These are phyloP conservation scores for Tulasnella calospora DNA, from an alignment of 768 basidiomycete genomes.

Conservation along the genomic window DNA sequence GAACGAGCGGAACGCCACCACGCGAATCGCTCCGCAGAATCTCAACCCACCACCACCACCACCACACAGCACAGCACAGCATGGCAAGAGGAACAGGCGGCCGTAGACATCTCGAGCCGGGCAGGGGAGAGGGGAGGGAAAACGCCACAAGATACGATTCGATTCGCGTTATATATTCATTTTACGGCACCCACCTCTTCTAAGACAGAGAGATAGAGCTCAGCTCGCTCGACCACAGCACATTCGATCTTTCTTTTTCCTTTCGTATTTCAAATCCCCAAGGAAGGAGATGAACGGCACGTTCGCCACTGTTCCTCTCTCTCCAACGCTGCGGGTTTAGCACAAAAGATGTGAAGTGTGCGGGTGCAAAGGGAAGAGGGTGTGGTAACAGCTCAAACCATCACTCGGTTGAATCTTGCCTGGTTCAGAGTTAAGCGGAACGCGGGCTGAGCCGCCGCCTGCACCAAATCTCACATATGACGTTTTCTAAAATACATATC, in stretches of 20 bases:
- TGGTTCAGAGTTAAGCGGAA: neutral
- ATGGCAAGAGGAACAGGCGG: neutral
- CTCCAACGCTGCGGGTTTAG: neutral
- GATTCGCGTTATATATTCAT: neutral
- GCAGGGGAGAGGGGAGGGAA: neutral
- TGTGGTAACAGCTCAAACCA: neutral
- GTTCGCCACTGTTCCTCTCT: neutral
- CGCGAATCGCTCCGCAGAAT: neutral
- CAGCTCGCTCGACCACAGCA: neutral
- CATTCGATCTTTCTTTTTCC: neutral
- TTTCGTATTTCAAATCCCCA: neutral
- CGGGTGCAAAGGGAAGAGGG: neutral
- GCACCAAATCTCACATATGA: neutral
- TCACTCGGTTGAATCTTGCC: neutral
- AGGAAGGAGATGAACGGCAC: neutral
- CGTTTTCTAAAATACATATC: neutral
- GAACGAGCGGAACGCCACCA: neutral
- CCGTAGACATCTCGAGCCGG: neutral
- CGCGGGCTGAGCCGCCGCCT: neutral
- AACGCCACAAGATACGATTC: conserved; percentile 4
- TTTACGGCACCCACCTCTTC: neutral
- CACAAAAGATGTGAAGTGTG: neutral
- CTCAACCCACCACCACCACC: too few relatives aligned
- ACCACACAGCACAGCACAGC: neutral
- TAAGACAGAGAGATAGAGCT: neutral